phyloP scores from a whole-genome alignment of 129 eudicot species.

The Logfia minima region DNA sequence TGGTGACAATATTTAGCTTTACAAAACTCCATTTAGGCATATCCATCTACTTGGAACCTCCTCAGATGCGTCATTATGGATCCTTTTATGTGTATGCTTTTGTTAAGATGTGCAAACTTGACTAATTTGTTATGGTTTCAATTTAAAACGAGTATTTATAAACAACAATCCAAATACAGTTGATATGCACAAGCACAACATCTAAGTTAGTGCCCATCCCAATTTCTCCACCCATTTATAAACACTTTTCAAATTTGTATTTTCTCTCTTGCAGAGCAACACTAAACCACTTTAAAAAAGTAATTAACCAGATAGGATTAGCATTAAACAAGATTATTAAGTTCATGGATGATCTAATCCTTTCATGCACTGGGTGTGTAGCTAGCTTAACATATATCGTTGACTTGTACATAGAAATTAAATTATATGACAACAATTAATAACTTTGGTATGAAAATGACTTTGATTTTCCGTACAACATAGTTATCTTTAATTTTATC shows the following conservation, averaged over 20 bases:
- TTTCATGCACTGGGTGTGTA: conserved; percentile 34
- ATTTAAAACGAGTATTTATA: too few relatives aligned
- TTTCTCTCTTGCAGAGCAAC: conserved; percentile 19
- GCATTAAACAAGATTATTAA: conserved; percentile 34
- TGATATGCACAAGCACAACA: conserved; percentile 14
- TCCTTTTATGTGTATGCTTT: too few relatives aligned
- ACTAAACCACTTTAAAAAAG: conserved; percentile 32
- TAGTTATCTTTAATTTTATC: neutral
- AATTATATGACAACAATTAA: neutral
- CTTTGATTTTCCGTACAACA: conserved; percentile 12
- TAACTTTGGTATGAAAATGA: conserved; percentile 7
- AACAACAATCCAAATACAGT: neutral
- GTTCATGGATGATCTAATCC: conserved; percentile 35
- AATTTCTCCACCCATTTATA: conserved; percentile 35
- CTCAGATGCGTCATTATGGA: too few relatives aligned
- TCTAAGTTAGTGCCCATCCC: conserved; percentile 33
- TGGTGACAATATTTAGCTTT: too few relatives aligned
- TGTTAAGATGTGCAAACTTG: too few relatives aligned
- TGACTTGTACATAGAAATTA: conserved; percentile 16
- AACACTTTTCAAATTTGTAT: conserved; percentile 13
- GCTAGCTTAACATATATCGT: conserved; percentile 17
- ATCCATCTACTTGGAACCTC: too few relatives aligned
- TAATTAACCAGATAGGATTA: conserved; percentile 24
- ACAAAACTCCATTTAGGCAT: too few relatives aligned
- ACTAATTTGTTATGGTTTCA: too few relatives aligned